Base-by-base conservation (phyloP, 2,329 filamentous ascomycete species). In the Didymella glomerata region DNA sequence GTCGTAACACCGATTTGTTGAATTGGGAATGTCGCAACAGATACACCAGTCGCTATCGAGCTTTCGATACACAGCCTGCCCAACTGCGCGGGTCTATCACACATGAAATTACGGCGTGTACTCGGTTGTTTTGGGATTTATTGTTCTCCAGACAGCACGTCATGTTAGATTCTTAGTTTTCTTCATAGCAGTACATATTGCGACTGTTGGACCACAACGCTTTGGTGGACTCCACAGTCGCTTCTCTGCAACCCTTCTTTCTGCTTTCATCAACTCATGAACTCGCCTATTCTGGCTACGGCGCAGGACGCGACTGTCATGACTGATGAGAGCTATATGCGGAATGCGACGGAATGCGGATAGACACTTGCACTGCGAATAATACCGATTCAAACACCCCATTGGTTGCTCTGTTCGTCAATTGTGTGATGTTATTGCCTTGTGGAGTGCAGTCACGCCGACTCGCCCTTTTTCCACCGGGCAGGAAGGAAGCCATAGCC, bases 151-250 rank as follows among this genome's bases (percentile, higher is more conserved):
- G 40, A 54, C 49, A 54, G 49, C 50, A 40, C 32, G 56, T 59
- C 51, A 51, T 59, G 55, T 47, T 59, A 54, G 50, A 54, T 54
- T 61, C 36, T 58, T 48, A 61, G 49, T 61, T 51, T 9, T 42
- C 54, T 53, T 61, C 40, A 56, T 45, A 68, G 61, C 61, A 65
- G 58, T 59, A 63, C 59, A 68, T 60, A 55, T 52, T 60, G 62
- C 66, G 60, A 47, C 64, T 65, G 51, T 59, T 67, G 67, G 65
- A 60, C 61, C 64, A 68, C 67, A 69, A 68, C 66, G 62, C 44
- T 67, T 64, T 53, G 64, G 67, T 67, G 63, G 65, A 36, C 38
- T 52, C 60, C 63, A 68, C 48, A 54, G 65, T 51, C 55, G 62
- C 60, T 63, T 65, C 63, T 60, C 54, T 63, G 53, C 55, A 49